A percentile compares a stretch with the other conserved stretches of the same genome.
Conservation (phyloP, 2,329 filamentous ascomycete genomes). For the Lasiodiplodia hormozganensis region DNA sequence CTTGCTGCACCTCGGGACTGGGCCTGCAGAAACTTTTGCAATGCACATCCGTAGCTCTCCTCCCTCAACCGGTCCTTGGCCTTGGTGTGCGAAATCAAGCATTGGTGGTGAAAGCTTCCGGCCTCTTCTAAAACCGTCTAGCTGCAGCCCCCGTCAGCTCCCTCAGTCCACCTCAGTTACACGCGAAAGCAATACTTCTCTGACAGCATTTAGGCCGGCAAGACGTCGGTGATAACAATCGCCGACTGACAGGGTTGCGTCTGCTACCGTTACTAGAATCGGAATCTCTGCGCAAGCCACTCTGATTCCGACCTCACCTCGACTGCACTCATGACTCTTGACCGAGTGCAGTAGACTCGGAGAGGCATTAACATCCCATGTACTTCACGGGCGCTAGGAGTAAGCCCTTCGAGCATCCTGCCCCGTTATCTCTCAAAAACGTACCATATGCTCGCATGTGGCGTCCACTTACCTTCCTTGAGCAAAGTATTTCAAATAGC, state of each 20-base stretch:
- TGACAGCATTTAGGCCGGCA: not conserved
- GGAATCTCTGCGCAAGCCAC: not conserved
- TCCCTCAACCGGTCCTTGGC: not conserved
- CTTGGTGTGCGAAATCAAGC: not conserved
- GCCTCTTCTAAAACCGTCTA: not conserved
- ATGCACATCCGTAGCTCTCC: not conserved
- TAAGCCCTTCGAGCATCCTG: not conserved
- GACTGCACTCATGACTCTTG: not conserved
- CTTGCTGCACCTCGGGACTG: not conserved
- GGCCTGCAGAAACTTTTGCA: not conserved
- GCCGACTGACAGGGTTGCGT: not conserved
- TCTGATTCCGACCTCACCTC: not conserved
- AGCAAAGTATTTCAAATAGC: not conserved
- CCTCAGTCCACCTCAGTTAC: not conserved
- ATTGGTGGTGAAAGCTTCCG: not conserved
- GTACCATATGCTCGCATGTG: not conserved
- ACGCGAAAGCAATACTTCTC: not conserved
- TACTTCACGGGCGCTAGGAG: not conserved
- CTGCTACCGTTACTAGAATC: not conserved
- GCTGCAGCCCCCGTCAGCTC: not conserved
- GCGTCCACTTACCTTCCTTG: not conserved
- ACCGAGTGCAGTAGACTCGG: not conserved
- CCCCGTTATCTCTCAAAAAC: not conserved
- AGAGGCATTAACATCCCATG: not conserved
- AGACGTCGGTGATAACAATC: not conserved